A percentile compares a stretch with the other conserved stretches of the same genome.
Conservation (phyloP, 768 basidiomycete species). For the Xerocomellus intermedius region DNA sequence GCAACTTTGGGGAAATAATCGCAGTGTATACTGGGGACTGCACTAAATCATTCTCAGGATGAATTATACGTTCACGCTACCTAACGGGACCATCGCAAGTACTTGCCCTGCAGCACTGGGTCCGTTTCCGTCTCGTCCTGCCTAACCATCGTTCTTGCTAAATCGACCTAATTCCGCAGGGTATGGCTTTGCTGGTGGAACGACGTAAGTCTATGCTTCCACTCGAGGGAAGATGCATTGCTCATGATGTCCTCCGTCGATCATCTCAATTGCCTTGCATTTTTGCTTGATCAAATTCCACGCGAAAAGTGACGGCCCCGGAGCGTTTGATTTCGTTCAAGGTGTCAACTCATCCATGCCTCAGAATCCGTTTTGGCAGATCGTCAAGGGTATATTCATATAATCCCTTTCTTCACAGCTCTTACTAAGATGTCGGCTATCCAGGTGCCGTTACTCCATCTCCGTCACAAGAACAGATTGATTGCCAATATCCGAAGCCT, state of each 20-base stretch:
- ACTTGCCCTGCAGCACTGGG: conserved; percentile 83
- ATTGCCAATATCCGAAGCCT: conserved; percentile 76
- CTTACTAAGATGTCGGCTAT: not conserved
- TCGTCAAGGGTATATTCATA: conserved; percentile 58
- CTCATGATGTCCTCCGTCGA: not conserved
- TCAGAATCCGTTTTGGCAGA: conserved; percentile 79
- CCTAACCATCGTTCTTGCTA: conserved; percentile 2
- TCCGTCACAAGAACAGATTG: conserved; percentile 58
- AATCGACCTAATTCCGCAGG: conserved; percentile 38
- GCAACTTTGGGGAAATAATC: not conserved
- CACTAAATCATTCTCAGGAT: conserved; percentile 41
- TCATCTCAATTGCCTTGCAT: not conserved
- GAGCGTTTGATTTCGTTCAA: conserved; percentile 75
- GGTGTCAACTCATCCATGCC: conserved; percentile 61
- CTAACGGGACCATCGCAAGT: conserved; percentile 62
- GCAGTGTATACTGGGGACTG: not conserved
- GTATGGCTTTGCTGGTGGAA: conserved; percentile 76
- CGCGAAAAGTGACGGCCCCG: conserved; percentile 58
- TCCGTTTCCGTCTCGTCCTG: conserved; percentile 29
- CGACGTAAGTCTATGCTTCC: conserved; percentile 54
- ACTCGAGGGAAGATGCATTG: not conserved
- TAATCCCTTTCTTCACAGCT: not conserved
- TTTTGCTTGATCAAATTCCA: not conserved
- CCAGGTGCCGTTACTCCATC: conserved; percentile 52
- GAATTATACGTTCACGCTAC: conserved; percentile 58